Percentiles rank a stretch among this genome's conserved stretches.
Evolutionary conservation across 768 basidiomycete genomes (phyloP).

Genomic region (Tulasnella sp.): DNA sequence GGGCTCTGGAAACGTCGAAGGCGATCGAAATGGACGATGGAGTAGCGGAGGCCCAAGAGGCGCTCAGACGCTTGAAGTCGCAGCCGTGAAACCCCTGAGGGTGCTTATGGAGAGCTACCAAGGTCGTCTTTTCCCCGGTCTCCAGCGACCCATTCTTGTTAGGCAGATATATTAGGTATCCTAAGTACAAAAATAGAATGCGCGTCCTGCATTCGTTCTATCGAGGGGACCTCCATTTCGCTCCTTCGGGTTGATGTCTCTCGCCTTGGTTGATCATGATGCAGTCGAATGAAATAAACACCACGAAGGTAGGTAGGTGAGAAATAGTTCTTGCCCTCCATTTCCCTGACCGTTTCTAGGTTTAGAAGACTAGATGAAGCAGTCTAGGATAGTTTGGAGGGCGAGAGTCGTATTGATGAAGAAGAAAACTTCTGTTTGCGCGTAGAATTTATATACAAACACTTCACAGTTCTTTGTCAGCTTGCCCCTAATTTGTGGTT

Average conservation of each 20-base stretch:
- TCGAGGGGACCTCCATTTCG: background rate
- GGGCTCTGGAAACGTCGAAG: background rate
- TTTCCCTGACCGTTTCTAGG: background rate
- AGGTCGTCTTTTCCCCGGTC: background rate
- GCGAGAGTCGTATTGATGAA: background rate
- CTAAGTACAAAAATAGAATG: background rate
- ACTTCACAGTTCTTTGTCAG: background rate
- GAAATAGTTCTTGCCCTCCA: background rate
- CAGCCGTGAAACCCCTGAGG: background rate
- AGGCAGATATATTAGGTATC: background rate
- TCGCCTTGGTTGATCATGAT: background rate
- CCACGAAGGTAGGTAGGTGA: background rate
- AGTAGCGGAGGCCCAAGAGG: background rate
- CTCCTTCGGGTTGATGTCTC: background rate
- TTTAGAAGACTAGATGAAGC: background rate
- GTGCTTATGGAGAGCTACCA: background rate
- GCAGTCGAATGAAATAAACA: background rate
- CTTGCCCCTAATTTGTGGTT: background rate
- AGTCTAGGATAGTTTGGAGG: conserved; percentile 1
- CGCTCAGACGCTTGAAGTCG: conserved; percentile 5
- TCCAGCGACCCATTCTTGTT: background rate
- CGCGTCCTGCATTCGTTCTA: background rate
- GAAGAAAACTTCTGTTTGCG: background rate
- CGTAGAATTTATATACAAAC: background rate
- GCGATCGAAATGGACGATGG: conserved; percentile 6